Evolutionary conservation across 208 protist genomes (phyloP), one percentile per base, ranked within the genome.

Genomic region (Trypanosoma rangeli): DNA sequence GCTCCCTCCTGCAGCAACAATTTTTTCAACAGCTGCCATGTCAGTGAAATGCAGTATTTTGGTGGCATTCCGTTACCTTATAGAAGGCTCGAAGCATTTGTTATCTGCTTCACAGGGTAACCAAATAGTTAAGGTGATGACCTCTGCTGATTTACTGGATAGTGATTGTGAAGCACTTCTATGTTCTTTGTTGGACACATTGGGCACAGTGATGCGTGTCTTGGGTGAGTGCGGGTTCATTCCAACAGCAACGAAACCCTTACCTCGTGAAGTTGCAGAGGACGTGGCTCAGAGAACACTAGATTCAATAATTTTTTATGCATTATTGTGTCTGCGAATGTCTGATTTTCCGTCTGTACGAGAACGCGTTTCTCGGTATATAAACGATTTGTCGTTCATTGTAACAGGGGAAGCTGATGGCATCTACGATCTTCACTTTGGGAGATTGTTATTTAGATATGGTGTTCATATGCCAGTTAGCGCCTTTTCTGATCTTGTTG

Each of bases 1-100:
- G 33, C 65, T 28, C 7, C 4, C 60, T 24, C 29, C 31, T 20
- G 28, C 55, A 20, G 80, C 84, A 5, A 97, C 92, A 18, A 68
- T 97, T 61, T 97, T 97, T 70, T 94, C 88, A 28, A 97, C 92
- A 1, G 90, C 89, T 15, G 89, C 86, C 20, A 64, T 84, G 10
- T 83, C 82, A 3, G 83, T 85, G 9, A 92, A 92, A 76, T 90
- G 87, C 67, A 82, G 82, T 37, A 89, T 97, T 70, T 70, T 97
- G 44, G 68, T 78, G 4, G 70, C 88, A 13, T 69, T 97, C 26
- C 63, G 81, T 3, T 89, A 84, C 57, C 65, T 97, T 15, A 73
- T 97, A 9, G 53, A 74, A 5, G 87, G 92, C 28, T 93, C 90
- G 20, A 76, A 87, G 50, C 72, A 78, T 22, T 71, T 82, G 33